A percentile compares a stretch with the other conserved stretches of the same genome.
Conservation (phyloP, 352 stramenopile genomes). For the Pythium myriotylum region DNA sequence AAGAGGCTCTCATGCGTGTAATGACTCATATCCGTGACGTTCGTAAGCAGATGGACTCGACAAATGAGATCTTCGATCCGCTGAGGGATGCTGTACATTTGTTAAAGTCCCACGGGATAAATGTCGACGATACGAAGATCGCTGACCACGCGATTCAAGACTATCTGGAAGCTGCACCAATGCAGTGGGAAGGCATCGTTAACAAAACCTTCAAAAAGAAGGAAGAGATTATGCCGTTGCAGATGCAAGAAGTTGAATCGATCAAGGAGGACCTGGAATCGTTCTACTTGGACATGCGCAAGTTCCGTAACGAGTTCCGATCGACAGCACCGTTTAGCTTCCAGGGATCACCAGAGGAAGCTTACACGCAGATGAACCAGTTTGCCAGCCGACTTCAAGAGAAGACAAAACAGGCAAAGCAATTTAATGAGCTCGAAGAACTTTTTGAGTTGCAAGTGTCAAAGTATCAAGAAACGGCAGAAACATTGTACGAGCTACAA, state of each 20-base stretch:
- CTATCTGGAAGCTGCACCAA: constrained; percentile 95
- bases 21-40: constrained; percentile 97
- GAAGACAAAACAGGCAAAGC: constrained; percentile 81
- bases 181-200: constrained; percentile 97
- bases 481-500: constrained; percentile 87
- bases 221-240: constrained; percentile 97
- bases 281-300: constrained; percentile 94
- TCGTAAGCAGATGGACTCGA: constrained; percentile 92
- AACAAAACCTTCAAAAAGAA: constrained; percentile 99
- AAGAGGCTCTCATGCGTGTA: constrained; percentile 96
- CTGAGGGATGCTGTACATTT: constrained; percentile 93
- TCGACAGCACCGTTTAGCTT: constrained; percentile 95
- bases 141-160: constrained; percentile 80
- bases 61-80: constrained; percentile 94
- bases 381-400: constrained; percentile 71
- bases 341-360: constrained; percentile 73
- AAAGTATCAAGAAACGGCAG: constrained; percentile 87
- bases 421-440: constrained; percentile 88
- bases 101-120: constrained; percentile 93
- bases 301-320: constrained; percentile 95
- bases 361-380: constrained; percentile 83
- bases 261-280: constrained; percentile 94
- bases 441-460: constrained; percentile 88
- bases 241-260: constrained; percentile 95
- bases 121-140: constrained; percentile 91